phyloP scores from a whole-genome alignment of 805 yeast species.

The Suhomyces vadensis region DNA sequence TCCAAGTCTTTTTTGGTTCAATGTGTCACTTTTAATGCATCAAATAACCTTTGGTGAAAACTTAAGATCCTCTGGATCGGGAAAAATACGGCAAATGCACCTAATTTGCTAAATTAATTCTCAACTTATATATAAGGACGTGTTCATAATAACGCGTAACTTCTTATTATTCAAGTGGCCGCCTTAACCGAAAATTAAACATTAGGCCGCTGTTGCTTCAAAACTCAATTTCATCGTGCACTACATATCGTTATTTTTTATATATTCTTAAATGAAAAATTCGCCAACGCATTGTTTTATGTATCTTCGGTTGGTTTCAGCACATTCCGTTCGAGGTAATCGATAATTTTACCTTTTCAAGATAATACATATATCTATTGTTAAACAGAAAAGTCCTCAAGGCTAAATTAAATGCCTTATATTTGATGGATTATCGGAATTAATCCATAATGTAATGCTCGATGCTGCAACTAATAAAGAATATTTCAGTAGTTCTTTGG shows the following conservation, averaged over 20 bases:
- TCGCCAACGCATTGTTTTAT: neutral
- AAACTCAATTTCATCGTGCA: constrained; percentile 1
- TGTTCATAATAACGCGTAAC: neutral
- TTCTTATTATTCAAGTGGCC: neutral
- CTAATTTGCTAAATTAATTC: neutral
- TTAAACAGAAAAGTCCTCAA: neutral
- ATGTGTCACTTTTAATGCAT: neutral
- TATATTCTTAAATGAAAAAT: neutral
- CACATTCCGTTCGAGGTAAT: neutral
- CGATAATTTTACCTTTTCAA: neutral
- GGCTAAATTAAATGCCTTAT: neutral
- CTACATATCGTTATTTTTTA: neutral
- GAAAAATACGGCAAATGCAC: neutral
- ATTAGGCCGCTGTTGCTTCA: neutral
- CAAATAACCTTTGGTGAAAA: neutral
- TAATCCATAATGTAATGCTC: neutral
- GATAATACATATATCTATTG: constrained; percentile 1
- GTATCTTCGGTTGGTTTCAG: neutral
- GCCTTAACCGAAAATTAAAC: constrained; percentile 1
- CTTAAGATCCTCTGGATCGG: neutral
- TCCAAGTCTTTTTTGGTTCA: neutral
- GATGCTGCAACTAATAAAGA: neutral
- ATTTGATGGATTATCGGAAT: neutral
- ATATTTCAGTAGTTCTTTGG: neutral
- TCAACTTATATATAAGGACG: neutral